A percentile compares a stretch with the other conserved stretches of the same genome.
These are phyloP conservation scores for Balakata baccata DNA, from an alignment of 345 rosid species.

Conservation along the genomic window DNA sequence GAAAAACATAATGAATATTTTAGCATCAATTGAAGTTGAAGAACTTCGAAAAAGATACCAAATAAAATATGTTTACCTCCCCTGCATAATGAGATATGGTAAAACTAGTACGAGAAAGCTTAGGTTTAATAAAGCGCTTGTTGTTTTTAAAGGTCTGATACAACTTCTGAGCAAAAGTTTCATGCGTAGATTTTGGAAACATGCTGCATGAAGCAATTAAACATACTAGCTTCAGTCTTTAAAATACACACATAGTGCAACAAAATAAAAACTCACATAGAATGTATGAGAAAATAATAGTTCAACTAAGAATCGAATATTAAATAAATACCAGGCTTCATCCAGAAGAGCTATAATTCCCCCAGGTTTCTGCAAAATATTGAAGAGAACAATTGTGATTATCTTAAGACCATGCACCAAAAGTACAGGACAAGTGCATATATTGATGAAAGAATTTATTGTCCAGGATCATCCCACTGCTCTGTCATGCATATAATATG, in stretches of 20 bases:
- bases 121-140: slow-evolving; percentile 96
- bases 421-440: background rate
- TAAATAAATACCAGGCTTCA: slow-evolving; percentile 85
- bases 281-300: too few relatives aligned
- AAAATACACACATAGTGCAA: slow-evolving; percentile 4
- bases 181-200: slow-evolving; percentile 98
- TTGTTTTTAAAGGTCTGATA: slow-evolving; percentile 91
- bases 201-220: slow-evolving; percentile 55
- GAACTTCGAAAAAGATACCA: slow-evolving; percentile 10
- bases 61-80: slow-evolving; percentile 58
- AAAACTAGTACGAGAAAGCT: slow-evolving; percentile 95
- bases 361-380: slow-evolving; percentile 87
- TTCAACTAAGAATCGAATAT: slow-evolving; percentile 4
- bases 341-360: slow-evolving; percentile 96
- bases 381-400: slow-evolving; percentile 6
- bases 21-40: background rate
- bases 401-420: slow-evolving; percentile 16
- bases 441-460: background rate
- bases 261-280: background rate
- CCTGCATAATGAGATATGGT: slow-evolving; percentile 98
- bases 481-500: slow-evolving; percentile 9
- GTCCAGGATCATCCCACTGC: background rate
- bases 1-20: slow-evolving; percentile 12
- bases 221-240: slow-evolving; percentile 21
- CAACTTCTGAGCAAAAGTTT: slow-evolving; percentile 97